Percentiles rank a stretch among this genome's conserved stretches.
These are phyloP conservation scores for Microcos paniculata DNA, from an alignment of 345 rosid species.

Conservation along the genomic window DNA sequence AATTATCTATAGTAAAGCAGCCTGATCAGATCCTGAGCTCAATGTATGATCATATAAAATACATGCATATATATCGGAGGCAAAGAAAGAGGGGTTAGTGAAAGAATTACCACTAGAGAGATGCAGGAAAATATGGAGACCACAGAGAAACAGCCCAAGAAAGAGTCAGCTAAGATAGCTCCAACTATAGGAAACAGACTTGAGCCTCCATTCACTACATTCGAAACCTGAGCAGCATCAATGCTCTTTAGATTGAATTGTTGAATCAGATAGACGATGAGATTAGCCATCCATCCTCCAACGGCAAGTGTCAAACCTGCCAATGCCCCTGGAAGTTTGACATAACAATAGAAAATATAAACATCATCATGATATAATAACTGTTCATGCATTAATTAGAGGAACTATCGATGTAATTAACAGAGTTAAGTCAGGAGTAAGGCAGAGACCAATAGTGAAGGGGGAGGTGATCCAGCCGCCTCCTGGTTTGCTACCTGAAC, in stretches of 20 bases:
- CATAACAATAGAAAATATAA: background rate
- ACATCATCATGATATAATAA: background rate
- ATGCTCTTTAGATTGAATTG: slow-evolving; percentile 24
- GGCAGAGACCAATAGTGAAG: slow-evolving; percentile 10
- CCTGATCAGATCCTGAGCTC: background rate
- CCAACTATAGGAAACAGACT: slow-evolving; percentile 23
- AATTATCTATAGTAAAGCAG: background rate
- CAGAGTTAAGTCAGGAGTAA: background rate
- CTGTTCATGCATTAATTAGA: background rate
- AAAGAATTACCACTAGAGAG: slow-evolving; percentile 22
- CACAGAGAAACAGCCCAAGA: slow-evolving; percentile 23
- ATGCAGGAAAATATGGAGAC: slow-evolving; percentile 16
- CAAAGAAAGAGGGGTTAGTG: background rate
- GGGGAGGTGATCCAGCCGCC: slow-evolving; percentile 27
- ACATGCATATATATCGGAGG: background rate
- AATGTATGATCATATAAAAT: background rate
- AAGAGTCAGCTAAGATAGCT: slow-evolving; percentile 26
- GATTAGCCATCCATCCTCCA: slow-evolving; percentile 15
- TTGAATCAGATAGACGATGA: slow-evolving; percentile 33
- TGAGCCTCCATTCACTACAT: slow-evolving; percentile 11
- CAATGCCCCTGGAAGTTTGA: slow-evolving; percentile 5
- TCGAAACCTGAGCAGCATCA: slow-evolving; percentile 23
- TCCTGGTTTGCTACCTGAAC: background rate
- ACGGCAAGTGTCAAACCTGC: slow-evolving; percentile 7
- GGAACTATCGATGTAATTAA: too few relatives aligned